Evolutionary conservation across 306 rosid species (phyloP).

Genomic region (Trifolium repens): DNA sequence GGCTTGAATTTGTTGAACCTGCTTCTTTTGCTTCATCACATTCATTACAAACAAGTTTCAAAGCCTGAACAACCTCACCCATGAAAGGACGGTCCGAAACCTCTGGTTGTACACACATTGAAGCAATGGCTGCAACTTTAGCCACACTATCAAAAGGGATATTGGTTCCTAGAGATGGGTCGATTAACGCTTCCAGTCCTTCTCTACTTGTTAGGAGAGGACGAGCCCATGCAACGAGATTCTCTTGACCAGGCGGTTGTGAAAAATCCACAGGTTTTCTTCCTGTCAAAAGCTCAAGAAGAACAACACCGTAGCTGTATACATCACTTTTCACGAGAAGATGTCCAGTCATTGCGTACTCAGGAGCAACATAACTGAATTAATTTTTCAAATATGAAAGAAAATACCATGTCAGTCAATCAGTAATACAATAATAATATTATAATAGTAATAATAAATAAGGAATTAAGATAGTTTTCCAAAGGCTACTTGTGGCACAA

Average conservation of each 20-base stretch:
- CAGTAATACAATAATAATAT: neutral
- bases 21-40: constrained; percentile 69
- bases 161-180: constrained; percentile 60
- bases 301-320: constrained; percentile 97
- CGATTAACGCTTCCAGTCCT: constrained; percentile 71
- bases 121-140: constrained; percentile 97
- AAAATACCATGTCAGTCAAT: constrained; percentile 26
- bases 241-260: constrained; percentile 93
- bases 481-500: neutral
- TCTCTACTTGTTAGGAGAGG: constrained; percentile 83
- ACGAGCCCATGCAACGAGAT: constrained; percentile 92
- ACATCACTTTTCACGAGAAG: constrained; percentile 98
- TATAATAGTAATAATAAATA: constrained; percentile 14
- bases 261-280: constrained; percentile 96
- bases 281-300: constrained; percentile 88
- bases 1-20: constrained; percentile 64
- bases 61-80: constrained; percentile 98
- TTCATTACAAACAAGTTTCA: constrained; percentile 82
- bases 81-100: constrained; percentile 92
- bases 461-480: constrained; percentile 15
- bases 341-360: constrained; percentile 98
- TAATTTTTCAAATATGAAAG: constrained; percentile 34
- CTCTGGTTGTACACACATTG: constrained; percentile 98
- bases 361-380: constrained; percentile 93
- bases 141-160: constrained; percentile 71